Base-by-base conservation (phyloP, 768 basidiomycete species). In the Naganishia kalamii region DNA sequence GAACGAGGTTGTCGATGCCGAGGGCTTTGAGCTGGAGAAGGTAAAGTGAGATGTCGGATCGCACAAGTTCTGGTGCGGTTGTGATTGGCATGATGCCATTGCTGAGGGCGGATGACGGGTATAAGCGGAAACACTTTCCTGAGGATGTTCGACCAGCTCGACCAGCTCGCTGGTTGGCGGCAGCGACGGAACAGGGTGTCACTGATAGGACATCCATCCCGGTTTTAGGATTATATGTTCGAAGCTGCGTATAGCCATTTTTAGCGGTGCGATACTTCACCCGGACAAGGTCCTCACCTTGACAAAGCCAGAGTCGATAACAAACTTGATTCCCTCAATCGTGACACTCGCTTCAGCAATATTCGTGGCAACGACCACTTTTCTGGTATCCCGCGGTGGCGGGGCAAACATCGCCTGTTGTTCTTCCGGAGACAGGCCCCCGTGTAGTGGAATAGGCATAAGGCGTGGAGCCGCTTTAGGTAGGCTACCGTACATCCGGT, bases 291-390 rank as follows among this genome's bases (percentile, higher is more conserved):
- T n/a, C n/a, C 79, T 23, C 70, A 90, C 92, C 84, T 99, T 99
- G 68, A 96, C 93, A 72, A 92, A 92, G 17, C 96, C 96, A 65
- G 86, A 87, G 72, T 99, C 96, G 3, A 98, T 83, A 15, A 99
- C 93, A 72, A 87, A 98, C 69, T 88, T 88, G 67, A 98, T 87
- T 3, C 93, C 92, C 44, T 97, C 91, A 63, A 99, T 97, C 0
- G 96, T 99, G 25, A 99, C 88, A 74, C 90, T 92, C 17, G 96
- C 93, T 79, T 99, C 96, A 17, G 96, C 96, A 52, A 98, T 93
- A 75, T 99, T 99, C 0, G 96, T 99, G 3, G 90, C 84, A 30
- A 96, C 84, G 59, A 99, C 86, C 59, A 96, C 87, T 77, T 98
- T 99, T 61, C 96, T 84, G 2, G 82, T 85, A 49, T 88, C 87